A percentile compares a stretch with the other conserved stretches of the same genome.
These are phyloP conservation scores for Phaffomyces opuntiae DNA, from an alignment of 805 yeast genomes.

Conservation along the genomic window DNA sequence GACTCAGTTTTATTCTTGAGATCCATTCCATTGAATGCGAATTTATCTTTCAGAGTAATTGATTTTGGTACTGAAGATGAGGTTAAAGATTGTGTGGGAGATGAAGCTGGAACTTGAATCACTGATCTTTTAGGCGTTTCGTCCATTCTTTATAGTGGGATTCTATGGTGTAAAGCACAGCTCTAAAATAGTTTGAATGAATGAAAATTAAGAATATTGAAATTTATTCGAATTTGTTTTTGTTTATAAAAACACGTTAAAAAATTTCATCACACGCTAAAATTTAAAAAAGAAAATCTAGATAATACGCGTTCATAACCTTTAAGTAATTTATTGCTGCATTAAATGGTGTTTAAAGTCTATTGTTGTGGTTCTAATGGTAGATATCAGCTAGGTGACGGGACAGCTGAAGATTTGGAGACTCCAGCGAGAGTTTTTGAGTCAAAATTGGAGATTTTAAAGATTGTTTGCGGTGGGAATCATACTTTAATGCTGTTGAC, in stretches of 20 bases:
- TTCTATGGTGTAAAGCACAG: too few species aligned
- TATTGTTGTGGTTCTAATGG: conserved; percentile 85
- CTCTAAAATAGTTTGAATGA: too few species aligned
- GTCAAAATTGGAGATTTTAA: conserved; percentile 24
- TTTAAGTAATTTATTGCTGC: not conserved
- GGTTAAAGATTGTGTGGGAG: conserved; percentile 27
- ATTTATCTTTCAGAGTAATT: conserved; percentile 32
- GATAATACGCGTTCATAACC: conserved; percentile 1
- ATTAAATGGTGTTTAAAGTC: conserved; percentile 20
- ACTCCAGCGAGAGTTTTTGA: conserved; percentile 17
- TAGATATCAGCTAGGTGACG: conserved; percentile 61
- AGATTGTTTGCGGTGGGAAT: conserved; percentile 77
- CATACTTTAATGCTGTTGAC: conserved; percentile 60
- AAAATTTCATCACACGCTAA: not conserved
- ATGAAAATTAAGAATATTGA: too few species aligned
- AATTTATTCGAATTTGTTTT: too few species aligned
- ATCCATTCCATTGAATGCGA: conserved; percentile 31
- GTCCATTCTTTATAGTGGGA: not conserved
- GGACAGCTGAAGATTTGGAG: conserved; percentile 42
- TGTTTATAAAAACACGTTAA: not conserved
- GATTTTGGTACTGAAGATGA: not conserved
- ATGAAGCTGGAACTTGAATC: conserved; percentile 46
- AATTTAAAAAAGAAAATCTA: not conserved
- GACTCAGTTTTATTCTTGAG: conserved; percentile 10
- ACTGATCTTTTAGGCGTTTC: conserved; percentile 15